These are phyloP conservation scores for Helianthus annuus DNA, from an alignment of 129 eudicot species.

Conservation along the genomic window HanXRQr2.0-SUNRISE NC_035444.2:1023509-1024008, in stretches of 20 bases:
- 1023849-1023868: conserved; percentile 18
- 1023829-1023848: neutral
- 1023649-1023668: conserved; percentile 99
- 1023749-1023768: conserved; percentile 55
- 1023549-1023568: conserved; percentile 41
- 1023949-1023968: too few species aligned
- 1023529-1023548: conserved; percentile 71
- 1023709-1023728: conserved; percentile 72
- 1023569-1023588: neutral
- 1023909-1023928: too few species aligned
- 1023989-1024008: too few species aligned
- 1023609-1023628: neutral
- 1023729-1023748: conserved; percentile 54
- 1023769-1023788: conserved; percentile 34
- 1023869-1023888: neutral
- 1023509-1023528: conserved; percentile 88
- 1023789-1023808: conserved; percentile 26
- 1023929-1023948: too few species aligned
- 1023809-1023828: neutral
- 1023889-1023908: too few species aligned
- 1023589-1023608: neutral
- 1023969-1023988: too few species aligned
- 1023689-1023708: conserved; percentile 74
- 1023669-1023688: conserved; percentile 81
- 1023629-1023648: conserved; percentile 97